Conservation (phyloP, 2,329 filamentous ascomycete genomes). For the Xylariaceae sp. region DNA sequence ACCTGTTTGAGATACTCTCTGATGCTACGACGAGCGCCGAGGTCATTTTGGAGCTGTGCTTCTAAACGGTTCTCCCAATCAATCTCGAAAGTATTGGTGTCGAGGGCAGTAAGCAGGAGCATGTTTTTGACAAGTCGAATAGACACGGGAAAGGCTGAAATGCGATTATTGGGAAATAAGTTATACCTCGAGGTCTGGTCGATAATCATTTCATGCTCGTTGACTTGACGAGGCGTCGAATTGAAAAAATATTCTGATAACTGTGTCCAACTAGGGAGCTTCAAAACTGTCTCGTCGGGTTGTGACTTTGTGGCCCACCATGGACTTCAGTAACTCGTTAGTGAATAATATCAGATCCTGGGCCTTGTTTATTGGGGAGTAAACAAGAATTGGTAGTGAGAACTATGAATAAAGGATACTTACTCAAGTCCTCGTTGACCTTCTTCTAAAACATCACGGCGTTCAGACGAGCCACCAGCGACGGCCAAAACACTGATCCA, state of each 20-base stretch:
- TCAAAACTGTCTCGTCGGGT: constrained; percentile 30
- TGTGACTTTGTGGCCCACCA: constrained; percentile 40
- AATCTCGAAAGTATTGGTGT: constrained; percentile 59
- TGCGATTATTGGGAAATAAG: constrained; percentile 40
- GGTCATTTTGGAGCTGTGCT: constrained; percentile 65
- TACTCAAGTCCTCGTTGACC: constrained; percentile 77
- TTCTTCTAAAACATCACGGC: constrained; percentile 83
- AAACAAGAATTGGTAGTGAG: no score
- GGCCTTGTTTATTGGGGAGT: no score
- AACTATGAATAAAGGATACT: not conserved
- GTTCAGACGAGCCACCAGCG: constrained; percentile 60
- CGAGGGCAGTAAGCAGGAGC: constrained; percentile 47
- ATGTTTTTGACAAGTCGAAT: constrained; percentile 62
- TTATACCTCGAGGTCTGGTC: constrained; percentile 36
- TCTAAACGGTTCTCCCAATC: constrained; percentile 84
- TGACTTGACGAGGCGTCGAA: constrained; percentile 15
- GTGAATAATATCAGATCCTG: no score
- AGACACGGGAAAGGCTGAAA: constrained; percentile 62
- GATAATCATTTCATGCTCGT: constrained; percentile 32
- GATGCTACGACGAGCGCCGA: constrained; percentile 58
- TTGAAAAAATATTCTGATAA: constrained; percentile 49
- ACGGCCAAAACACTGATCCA: constrained; percentile 88
- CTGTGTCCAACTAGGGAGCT: constrained; percentile 49
- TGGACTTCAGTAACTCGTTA: constrained; percentile 29
- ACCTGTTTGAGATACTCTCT: constrained; percentile 47